Evolutionary conservation across 805 yeast genomes (phyloP), one percentile per base, ranked within the genome.

Genomic region (Cyberlindnera bimundalis): DNA sequence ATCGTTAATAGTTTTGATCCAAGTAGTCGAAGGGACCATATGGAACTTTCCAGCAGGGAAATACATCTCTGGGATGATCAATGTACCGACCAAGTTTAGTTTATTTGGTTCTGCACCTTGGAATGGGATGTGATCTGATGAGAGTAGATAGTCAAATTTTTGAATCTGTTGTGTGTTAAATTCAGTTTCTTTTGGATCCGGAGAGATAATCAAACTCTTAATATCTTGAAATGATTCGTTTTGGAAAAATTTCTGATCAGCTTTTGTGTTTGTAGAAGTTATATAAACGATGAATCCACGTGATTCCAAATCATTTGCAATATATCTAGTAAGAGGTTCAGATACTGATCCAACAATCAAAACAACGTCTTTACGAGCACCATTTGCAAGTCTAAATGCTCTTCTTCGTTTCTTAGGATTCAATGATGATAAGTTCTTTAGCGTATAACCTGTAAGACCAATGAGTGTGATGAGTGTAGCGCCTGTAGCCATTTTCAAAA

Each of bases 271-370:
- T 1, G 72, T 58, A 1, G 66, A 61, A 0, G 95, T 80, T 47
- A 87, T 70, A 57, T 82, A 87, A 3, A 88, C 89, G 24, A 88
- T 81, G 56, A 84, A 86, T 1, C 96, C 95, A 39, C 95, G 67
- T 33, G 73, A 73, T 48, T 85, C 89, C 47, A 87, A 70, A 57
- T 87, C 96, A 42, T 75, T 70, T 1, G 89, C 85, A 23, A 87
- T 64, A 37, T 80, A 68, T 42, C 85, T 70, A 1, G 87, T 78
- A 41, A 85, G 64, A 1, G 88, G 87, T 47, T 84, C 91, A 3
- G 77, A 69, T 2, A 90, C 89, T 2, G 88, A 80, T 1, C 95
- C 95, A 4, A 86, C 71, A 5, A 87, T 65, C 16, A 88, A 65
- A 3, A 87, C 76, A 8, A 84, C 91, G 51, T 86, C 93, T 45